Conservation (phyloP, 2,329 filamentous ascomycete species). For the Xylaria sp. region DNA sequence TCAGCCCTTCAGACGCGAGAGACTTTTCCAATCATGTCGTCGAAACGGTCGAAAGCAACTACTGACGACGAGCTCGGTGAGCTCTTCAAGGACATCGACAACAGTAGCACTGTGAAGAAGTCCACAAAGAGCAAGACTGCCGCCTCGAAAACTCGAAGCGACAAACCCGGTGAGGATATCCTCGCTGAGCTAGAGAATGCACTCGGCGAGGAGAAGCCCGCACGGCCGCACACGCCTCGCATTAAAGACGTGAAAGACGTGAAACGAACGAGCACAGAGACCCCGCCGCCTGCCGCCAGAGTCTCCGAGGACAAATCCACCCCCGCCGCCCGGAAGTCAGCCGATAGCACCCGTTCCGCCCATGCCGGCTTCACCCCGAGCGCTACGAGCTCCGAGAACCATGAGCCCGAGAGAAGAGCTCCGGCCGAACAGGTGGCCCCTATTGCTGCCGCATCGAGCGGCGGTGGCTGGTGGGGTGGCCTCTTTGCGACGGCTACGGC, state of each 20-base stretch:
- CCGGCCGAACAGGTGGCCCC: constrained; percentile 39
- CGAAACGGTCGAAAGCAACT: constrained; percentile 54
- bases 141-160: constrained; percentile 40
- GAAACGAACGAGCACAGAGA: constrained; percentile 46
- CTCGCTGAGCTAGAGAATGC: constrained; percentile 80
- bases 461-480: constrained; percentile 85
- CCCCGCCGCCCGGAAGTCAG: constrained; percentile 59
- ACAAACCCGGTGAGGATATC: constrained; percentile 60
- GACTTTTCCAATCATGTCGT: constrained; percentile 44
- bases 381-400: constrained; percentile 57
- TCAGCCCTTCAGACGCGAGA: neutral
- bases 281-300: constrained; percentile 47
- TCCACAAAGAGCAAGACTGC: constrained; percentile 45
- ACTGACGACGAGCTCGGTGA: constrained; percentile 60
- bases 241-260: constrained; percentile 54
- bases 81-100: constrained; percentile 58
- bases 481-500: constrained; percentile 69
- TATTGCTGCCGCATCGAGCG: constrained; percentile 31
- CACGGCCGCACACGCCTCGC: constrained; percentile 79
- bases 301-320: constrained; percentile 59
- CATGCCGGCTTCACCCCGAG: constrained; percentile 68
- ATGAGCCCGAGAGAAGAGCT: constrained; percentile 51
- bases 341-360: constrained; percentile 67
- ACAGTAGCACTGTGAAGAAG: constrained; percentile 48
- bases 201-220: constrained; percentile 66